Base-by-base conservation (phyloP, 2,329 filamentous ascomycete species). In the Pseudogymnoascus sp. region DNA sequence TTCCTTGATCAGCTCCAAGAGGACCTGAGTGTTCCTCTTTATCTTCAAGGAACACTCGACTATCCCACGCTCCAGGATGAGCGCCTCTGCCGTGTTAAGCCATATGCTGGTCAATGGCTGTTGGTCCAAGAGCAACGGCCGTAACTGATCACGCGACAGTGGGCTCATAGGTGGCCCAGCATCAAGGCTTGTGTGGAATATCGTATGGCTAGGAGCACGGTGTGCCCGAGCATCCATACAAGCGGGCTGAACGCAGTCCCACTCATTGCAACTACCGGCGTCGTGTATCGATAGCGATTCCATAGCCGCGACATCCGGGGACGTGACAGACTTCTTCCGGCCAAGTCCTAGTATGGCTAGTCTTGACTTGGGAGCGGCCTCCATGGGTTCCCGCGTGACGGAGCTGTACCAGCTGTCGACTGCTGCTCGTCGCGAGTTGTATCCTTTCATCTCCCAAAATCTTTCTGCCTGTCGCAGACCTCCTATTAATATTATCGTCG, bases 391-490 rank as follows among this genome's bases (percentile, higher is more conserved):
- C 63, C 76, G 80, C 1, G 77, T 76, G 7, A 87, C 72, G 15
- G 75, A 77, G 41, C 78, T 77, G 69, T 82, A 85, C 84, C 84
- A 88, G 4, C 69, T 74, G 67, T 88, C 85, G 13, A 88, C 84
- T 1, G 81, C 80, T 17, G 77, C 77, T 62, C 84, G 78, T 33
- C 85, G 78, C 60, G 76, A 77, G 68, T 85, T 87, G 72, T 88
- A 88, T 1, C 84, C 84, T 68, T 86, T 86, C 39, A 85, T 84
- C 68, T 87, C 84, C 85, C 85, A 88, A 36, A 88, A 79, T 48
- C 80, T 77, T 67, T 87, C 82, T 1, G 86, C 84, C 68, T 87
- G 83, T 7, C 84, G 79, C 62, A 88, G 73, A 2, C 85, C 85
- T 35, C 85, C 85, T 9, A 87, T 74, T 44, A 80, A 82, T 8